phyloP scores from a whole-genome alignment of 306 rosid species.

The Senna siamea region DNA sequence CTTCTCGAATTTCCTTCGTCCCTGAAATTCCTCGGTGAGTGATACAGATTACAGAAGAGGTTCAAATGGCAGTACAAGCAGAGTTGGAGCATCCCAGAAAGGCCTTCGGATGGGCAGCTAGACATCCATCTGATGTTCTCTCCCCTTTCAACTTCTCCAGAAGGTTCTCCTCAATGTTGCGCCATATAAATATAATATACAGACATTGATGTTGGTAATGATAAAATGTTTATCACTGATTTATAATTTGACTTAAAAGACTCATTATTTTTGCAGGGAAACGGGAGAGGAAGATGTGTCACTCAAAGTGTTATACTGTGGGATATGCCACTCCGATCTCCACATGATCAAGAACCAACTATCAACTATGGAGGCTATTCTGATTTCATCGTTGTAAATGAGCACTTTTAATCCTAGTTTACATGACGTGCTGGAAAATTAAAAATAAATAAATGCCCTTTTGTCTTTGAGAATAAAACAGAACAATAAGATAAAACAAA shows the following conservation, averaged over 20 bases:
- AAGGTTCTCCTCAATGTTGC: slow-evolving; percentile 38
- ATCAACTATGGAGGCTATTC: no score
- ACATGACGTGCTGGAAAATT: no score
- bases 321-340: slow-evolving; percentile 55
- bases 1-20: not conserved
- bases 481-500: no score
- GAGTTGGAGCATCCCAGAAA: slow-evolving; percentile 40
- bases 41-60: not conserved
- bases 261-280: not conserved
- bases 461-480: no score
- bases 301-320: slow-evolving; percentile 50
- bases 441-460: no score
- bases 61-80: slow-evolving; percentile 31
- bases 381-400: no score
- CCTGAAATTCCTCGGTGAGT: not conserved
- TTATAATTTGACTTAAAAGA: no score
- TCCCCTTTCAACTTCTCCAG: slow-evolving; percentile 53
- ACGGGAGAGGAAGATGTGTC: slow-evolving; percentile 42
- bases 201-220: no score
- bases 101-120: slow-evolving; percentile 46
- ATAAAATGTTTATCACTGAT: no score
- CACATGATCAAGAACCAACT: slow-evolving; percentile 36
- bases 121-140: slow-evolving; percentile 44
- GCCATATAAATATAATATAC: no score
- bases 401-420: no score